These are phyloP conservation scores for Macadamia tetraphylla DNA, from an alignment of 164 flowering plant species.

Conservation along the genomic window DNA sequence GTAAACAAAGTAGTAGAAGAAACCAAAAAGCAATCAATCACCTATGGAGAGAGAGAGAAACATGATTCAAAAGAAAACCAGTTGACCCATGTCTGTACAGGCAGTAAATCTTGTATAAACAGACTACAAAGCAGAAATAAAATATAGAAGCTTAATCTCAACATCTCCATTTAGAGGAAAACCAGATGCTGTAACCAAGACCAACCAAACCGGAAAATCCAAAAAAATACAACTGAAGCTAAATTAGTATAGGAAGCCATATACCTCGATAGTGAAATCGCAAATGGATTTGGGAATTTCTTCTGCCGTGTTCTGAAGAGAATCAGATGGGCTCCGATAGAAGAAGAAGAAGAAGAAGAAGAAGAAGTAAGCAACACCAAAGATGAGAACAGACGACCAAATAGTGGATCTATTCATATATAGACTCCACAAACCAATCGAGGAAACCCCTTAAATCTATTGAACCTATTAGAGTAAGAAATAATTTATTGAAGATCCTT, in stretches of 20 bases:
- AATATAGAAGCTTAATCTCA: neutral
- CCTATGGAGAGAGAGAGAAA: neutral
- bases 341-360: conserved; percentile 17
- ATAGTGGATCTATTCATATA: conserved; percentile 1
- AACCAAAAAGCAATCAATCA: neutral
- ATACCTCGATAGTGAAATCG: conserved; percentile 39
- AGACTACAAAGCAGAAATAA: neutral
- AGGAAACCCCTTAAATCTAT: no score
- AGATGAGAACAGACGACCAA: conserved; percentile 19
- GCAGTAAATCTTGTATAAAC: neutral
- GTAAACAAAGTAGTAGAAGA: neutral
- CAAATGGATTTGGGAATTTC: conserved; percentile 27
- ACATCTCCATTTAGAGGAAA: neutral
- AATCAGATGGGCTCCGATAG: conserved; percentile 13
- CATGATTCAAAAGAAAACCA: neutral
- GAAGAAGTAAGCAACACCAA: conserved; percentile 19
- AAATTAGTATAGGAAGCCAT: neutral
- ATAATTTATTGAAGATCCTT: no score
- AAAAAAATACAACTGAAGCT: neutral
- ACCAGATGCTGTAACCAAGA: neutral
- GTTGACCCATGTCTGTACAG: neutral
- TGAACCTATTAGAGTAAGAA: no score
- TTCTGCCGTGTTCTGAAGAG: conserved; percentile 17
- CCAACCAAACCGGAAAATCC: neutral
- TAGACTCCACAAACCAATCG: no score